Conservation (phyloP, 257 asterid species). For the Solanum rostratum region DNA sequence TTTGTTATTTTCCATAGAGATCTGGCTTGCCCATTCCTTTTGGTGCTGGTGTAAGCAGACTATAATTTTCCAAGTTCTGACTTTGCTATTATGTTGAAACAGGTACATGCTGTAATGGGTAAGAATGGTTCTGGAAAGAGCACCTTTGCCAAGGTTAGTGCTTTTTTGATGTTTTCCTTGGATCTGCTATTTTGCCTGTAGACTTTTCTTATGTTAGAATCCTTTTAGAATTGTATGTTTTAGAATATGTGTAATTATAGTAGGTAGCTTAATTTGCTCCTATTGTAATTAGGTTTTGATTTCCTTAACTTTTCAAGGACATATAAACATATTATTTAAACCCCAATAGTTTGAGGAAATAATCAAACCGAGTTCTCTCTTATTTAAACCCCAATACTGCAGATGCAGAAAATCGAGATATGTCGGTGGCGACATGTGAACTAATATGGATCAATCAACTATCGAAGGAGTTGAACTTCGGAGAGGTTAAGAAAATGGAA, state of each 20-base stretch:
- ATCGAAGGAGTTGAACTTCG: not conserved
- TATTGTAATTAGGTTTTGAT: not conserved
- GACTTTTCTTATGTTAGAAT: not conserved
- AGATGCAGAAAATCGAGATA: not conserved
- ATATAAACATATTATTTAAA: not conserved
- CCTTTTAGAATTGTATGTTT: not conserved
- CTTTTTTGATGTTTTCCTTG: not conserved
- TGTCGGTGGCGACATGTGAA: not conserved
- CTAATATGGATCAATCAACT: not conserved
- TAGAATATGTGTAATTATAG: not conserved
- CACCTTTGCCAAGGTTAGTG: slow-evolving; percentile 93
- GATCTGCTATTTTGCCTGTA: not conserved
- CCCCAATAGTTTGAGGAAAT: not conserved
- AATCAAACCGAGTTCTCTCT: not conserved
- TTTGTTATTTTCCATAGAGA: not conserved
- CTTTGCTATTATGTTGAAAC: slow-evolving; percentile 4
- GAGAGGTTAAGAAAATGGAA: not conserved
- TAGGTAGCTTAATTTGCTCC: not conserved
- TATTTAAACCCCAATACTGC: not conserved
- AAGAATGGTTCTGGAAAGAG: slow-evolving; percentile 99
- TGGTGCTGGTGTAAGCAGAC: not conserved
- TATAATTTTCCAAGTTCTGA: slow-evolving; percentile 6
- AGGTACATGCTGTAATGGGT: slow-evolving; percentile 98
- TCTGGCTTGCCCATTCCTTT: not conserved
- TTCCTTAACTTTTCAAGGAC: not conserved